Base-by-base conservation (phyloP, 1,284 basidiomycete genomes). In the Moniliella sp. region DNA sequence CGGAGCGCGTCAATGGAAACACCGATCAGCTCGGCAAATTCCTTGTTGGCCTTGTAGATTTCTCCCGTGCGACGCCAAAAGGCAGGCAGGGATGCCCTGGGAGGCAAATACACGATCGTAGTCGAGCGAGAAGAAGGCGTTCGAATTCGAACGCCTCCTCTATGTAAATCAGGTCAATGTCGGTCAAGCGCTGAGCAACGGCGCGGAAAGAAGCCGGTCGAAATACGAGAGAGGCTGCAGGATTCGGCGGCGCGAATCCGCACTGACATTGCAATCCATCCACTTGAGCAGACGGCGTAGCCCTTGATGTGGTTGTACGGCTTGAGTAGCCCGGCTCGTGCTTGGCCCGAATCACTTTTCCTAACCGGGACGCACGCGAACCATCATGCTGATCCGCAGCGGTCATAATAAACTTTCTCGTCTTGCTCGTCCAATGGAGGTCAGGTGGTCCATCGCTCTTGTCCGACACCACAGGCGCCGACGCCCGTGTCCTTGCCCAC, bases 51-150 rank as follows among this genome's bases (percentile, higher is more conserved):
- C 88, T 94, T 68, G 34, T 94, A 93, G 39, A 97, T 94, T 64
- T 97, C 86, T 15, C 91, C 91, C 1, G 88, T 94, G 29, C 88
- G 67, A 17, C 86, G 69, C 91, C 88, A 97, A 4, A n/a, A 97
- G 69, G 48, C 88, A 97, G 0, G 83, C 83, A 0, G 91, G 91
- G 5, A 94, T 82, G 27, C 82, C 84, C 74, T 53, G 50, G 11
- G 56, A 58, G 27, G 38, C 41, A 61, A 94, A 86, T 0, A 88
- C 80, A 21, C 86, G 75, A 56, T 94, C 86, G 56, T 94, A 94
- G 55, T 94, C 84, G 12, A 94, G 71, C 39, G n/a, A n/a, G n/a
- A n/a, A 97, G 67, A 36, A 94, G 67, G 1, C 88, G 75, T 59
- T 97, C 88, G n/a, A n/a, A n/a, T n/a, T n/a, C n/a, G 52, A 94